Evolutionary conservation across 2,329 filamentous ascomycete species (phyloP).

Genomic region (Chrysoporthe austroafricana): DNA sequence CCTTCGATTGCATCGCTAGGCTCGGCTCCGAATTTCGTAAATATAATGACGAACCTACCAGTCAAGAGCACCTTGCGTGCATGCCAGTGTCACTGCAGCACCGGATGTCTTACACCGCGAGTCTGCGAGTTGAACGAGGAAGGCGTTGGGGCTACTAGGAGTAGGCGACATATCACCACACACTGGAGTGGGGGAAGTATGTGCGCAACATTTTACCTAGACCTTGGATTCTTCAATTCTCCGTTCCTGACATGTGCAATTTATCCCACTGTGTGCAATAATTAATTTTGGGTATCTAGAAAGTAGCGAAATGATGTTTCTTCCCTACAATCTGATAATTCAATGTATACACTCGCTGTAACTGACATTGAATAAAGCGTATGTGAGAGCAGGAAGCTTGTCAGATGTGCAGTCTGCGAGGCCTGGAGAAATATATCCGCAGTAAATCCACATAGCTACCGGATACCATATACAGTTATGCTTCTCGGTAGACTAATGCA

Average conservation of each 20-base stretch:
- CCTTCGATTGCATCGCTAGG: background rate
- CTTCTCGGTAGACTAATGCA: conserved; percentile 6
- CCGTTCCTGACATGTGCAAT: background rate
- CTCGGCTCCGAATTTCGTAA: background rate
- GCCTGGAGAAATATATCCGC: background rate
- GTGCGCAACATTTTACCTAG: background rate
- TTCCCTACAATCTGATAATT: background rate
- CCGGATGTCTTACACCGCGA: background rate
- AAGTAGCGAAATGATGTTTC: background rate
- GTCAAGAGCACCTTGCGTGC: background rate
- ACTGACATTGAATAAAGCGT: background rate
- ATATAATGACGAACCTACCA: background rate
- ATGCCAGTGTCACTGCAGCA: background rate
- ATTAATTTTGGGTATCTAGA: background rate
- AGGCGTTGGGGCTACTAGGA: background rate
- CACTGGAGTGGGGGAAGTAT: background rate
- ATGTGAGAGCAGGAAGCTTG: background rate
- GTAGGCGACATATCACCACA: background rate
- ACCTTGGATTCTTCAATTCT: background rate
- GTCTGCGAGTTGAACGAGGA: background rate
- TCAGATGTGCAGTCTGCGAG: background rate
- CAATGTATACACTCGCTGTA: background rate
- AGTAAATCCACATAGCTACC: background rate
- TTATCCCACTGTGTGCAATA: too few relatives aligned
- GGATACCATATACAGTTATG: background rate